phyloP scores from a whole-genome alignment of 2,329 filamentous ascomycete species.

The Pseudogymnoascus sp. region DNA sequence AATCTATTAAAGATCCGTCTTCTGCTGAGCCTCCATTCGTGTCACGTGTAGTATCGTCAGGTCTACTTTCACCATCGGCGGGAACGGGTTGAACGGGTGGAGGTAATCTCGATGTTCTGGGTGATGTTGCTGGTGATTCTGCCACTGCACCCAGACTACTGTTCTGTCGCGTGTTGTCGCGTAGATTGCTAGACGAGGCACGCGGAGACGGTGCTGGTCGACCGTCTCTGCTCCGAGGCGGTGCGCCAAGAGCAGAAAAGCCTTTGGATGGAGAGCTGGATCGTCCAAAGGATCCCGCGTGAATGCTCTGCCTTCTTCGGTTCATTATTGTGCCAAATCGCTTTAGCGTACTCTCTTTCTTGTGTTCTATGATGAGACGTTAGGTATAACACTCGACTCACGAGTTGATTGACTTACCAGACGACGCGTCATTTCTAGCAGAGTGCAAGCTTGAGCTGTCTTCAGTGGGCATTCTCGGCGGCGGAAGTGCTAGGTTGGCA shows the following conservation, averaged over 20 bases:
- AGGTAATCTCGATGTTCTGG: constrained; percentile 30
- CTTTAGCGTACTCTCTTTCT: constrained; percentile 45
- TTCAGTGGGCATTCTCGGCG: constrained; percentile 17
- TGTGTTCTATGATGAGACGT: constrained; percentile 42
- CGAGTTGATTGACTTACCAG: constrained; percentile 26
- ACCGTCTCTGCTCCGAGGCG: constrained; percentile 58
- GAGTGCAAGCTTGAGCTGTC: constrained; percentile 26
- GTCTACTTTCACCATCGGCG: constrained; percentile 24
- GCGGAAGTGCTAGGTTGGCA: constrained; percentile 24
- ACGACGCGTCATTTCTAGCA: constrained; percentile 17
- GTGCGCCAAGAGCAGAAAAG: constrained; percentile 50
- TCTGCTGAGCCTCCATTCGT: not conserved
- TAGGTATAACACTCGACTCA: constrained; percentile 19
- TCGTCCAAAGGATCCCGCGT: constrained; percentile 52
- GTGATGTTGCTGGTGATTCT: constrained; percentile 44
- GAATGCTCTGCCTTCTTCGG: constrained; percentile 59
- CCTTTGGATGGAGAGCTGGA: constrained; percentile 50
- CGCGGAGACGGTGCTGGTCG: constrained; percentile 44
- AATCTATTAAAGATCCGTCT: constrained; percentile 33
- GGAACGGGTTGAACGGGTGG: constrained; percentile 35
- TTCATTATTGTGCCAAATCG: constrained; percentile 66
- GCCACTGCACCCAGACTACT: constrained; percentile 50
- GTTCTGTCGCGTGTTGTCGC: constrained; percentile 39
- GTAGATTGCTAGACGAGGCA: constrained; percentile 53
- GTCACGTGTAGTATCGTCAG: not conserved